Percentiles rank a stretch among this genome's conserved stretches.
phyloP scores from a whole-genome alignment of 768 basidiomycete species.

The Russula emetica region DNA sequence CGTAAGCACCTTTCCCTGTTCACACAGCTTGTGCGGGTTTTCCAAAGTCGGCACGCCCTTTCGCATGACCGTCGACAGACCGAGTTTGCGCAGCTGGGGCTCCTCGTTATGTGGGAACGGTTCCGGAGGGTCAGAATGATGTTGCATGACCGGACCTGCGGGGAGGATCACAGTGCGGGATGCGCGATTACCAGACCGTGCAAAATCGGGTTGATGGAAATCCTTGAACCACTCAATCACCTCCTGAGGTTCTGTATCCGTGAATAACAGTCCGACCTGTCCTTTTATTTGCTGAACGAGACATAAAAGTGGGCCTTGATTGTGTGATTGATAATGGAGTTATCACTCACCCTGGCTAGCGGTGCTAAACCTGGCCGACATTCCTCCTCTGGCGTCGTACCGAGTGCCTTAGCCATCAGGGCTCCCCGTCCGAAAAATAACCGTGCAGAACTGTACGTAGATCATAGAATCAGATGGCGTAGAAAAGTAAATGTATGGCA shows the following conservation, averaged over 20 bases:
- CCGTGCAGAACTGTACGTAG: slow-evolving; percentile 62
- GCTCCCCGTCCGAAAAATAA: slow-evolving; percentile 84
- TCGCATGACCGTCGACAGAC: slow-evolving; percentile 77
- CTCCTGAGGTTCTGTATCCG: slow-evolving; percentile 83
- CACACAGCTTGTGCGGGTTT: slow-evolving; percentile 78
- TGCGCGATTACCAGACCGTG: slow-evolving; percentile 80
- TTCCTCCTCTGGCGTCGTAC: slow-evolving; percentile 82
- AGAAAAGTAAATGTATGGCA: not conserved
- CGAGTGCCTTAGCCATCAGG: slow-evolving; percentile 96
- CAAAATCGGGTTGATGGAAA: slow-evolving; percentile 87
- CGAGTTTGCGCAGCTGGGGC: slow-evolving; percentile 90
- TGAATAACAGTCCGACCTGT: slow-evolving; percentile 90
- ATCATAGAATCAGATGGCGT: slow-evolving; percentile 20
- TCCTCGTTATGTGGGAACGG: slow-evolving; percentile 98
- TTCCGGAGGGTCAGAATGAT: slow-evolving; percentile 73
- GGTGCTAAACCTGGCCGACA: slow-evolving; percentile 71
- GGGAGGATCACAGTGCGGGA: slow-evolving; percentile 71
- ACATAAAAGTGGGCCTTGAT: not conserved
- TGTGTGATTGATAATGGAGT: not conserved
- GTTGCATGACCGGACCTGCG: slow-evolving; percentile 78
- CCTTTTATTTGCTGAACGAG: slow-evolving; percentile 80
- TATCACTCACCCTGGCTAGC: slow-evolving; percentile 62
- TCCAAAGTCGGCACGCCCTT: slow-evolving; percentile 84
- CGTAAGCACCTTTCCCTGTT: slow-evolving; percentile 72
- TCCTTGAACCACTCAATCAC: slow-evolving; percentile 92